Evolutionary conservation across 805 yeast species (phyloP), one percentile per base, ranked within the genome.

Genomic region (Wickerhamiella domercqiae): DNA sequence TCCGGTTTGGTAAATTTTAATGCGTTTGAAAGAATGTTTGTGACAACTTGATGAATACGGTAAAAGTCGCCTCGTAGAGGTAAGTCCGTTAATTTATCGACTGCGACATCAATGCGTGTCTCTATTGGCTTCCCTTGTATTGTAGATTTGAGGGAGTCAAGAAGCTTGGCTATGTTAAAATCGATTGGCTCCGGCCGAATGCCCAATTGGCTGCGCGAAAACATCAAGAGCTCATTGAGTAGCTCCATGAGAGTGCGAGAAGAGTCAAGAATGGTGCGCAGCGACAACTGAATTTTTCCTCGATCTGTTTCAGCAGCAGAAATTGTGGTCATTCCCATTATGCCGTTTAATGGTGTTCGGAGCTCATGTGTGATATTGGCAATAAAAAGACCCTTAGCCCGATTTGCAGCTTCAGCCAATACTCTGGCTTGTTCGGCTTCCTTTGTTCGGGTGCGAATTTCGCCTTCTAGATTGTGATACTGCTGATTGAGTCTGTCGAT

Each of bases 301-400:
- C 67, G 63, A 47, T 82, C 86, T 15, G 63, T 64, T 54, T 90
- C 97, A 18, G 78, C 86, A 77, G 82, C 72, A 1, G 95, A 86
- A 39, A 87, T 80, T 2, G 93, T 78, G 0, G 96, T 78, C 93
- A 87, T 82, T 40, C 98, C 98, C 40, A 90, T 62, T 21, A 87
- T 87, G 55, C 97, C 98, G 56, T 90, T 87, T 48, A 87, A 62
- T 2, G 98, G 98, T 0, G 97, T 87, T 47, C 96, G 68, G 50
- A 87, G 66, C 61, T 87, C 98, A 55, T 83, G 94, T 0, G 94
- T 80, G 21, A 83, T 81, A 51, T 83, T 84, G n/a, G 94, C 94
- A 52, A 83, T 80, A 54, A 83, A 83, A 9, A 81, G 80, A 5
- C 95, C 81, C 53, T 87, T 90, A 3, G 96, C 94, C 50, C 82